phyloP scores from a whole-genome alignment of 1,139 yeast genomes.

The Meyerozyma elateridarum region DNA sequence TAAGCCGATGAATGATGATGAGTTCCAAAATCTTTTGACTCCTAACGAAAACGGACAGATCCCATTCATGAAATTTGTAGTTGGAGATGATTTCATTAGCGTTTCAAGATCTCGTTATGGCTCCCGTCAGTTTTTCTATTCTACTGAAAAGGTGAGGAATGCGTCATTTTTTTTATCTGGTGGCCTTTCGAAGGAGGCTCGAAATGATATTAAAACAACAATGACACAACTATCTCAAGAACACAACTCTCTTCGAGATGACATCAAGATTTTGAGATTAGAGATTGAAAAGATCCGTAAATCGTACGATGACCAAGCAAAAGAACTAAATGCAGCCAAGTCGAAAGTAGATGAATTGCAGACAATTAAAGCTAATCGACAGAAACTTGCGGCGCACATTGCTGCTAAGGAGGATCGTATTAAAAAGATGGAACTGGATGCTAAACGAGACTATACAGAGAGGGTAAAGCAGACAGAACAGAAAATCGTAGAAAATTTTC shows the following conservation, averaged over 20 bases:
- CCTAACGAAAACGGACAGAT: slow-evolving; percentile 30
- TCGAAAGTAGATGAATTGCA: slow-evolving; percentile 11
- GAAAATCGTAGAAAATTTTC: slow-evolving; percentile 22
- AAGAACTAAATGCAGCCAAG: slow-evolving; percentile 5
- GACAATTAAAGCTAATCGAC: slow-evolving; percentile 15
- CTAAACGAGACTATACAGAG: slow-evolving; percentile 27
- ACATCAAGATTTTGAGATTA: slow-evolving; percentile 7
- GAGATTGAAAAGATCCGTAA: slow-evolving; percentile 5
- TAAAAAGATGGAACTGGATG: slow-evolving; percentile 20
- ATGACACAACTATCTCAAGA: slow-evolving; percentile 11
- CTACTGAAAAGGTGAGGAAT: slow-evolving; percentile 29
- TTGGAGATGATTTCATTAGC: slow-evolving; percentile 51
- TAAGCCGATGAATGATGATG: slow-evolving; percentile 34
- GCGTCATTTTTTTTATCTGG: slow-evolving; percentile 37
- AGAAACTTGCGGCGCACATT: slow-evolving; percentile 14
- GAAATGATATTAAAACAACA: slow-evolving; percentile 16
- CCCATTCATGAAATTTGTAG: slow-evolving; percentile 52
- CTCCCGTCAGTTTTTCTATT: slow-evolving; percentile 41
- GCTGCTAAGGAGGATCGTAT: slow-evolving; percentile 21
- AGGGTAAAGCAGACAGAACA: slow-evolving; percentile 20
- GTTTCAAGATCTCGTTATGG: slow-evolving; percentile 59
- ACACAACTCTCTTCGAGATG: slow-evolving; percentile 15
- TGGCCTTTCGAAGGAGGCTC: slow-evolving; percentile 40
- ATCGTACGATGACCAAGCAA: slow-evolving; percentile 7
- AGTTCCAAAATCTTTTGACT: slow-evolving; percentile 32